Conservation (phyloP, 164 flowering plant genomes). For the Stephania yunnanensis region DNA sequence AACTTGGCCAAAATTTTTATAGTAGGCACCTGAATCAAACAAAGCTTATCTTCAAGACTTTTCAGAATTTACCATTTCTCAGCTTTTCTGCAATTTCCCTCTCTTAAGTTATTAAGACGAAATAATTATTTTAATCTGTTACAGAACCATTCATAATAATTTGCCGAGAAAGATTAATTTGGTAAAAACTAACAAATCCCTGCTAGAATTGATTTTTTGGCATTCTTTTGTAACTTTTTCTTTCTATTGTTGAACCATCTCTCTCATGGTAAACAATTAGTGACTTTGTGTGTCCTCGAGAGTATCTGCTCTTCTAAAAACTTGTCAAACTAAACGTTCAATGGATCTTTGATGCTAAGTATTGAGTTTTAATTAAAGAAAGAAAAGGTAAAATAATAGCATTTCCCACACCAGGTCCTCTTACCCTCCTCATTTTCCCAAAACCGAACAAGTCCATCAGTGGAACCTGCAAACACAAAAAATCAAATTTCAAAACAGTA, state of each 20-base stretch:
- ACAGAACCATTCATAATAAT: too few relatives aligned
- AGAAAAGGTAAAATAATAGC: background rate
- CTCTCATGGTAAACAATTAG: background rate
- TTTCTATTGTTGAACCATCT: background rate
- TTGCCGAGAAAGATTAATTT: background rate
- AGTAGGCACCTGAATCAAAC: background rate
- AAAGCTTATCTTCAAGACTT: background rate
- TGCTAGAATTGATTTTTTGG: background rate
- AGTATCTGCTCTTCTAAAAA: background rate
- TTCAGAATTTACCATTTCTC: background rate
- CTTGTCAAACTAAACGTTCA: background rate
- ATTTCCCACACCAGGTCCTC: conserved; percentile 2
- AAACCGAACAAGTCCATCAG: conserved; percentile 86
- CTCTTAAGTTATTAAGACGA: background rate
- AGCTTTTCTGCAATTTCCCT: background rate
- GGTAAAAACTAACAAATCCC: background rate
- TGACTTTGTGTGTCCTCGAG: background rate
- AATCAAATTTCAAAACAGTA: conserved; percentile 7
- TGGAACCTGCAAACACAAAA: conserved; percentile 61
- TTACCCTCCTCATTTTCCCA: conserved; percentile 97
- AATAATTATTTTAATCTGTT: background rate
- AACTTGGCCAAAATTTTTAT: background rate
- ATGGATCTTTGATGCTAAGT: background rate
- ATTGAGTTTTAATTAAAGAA: background rate
- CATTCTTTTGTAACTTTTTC: background rate